phyloP scores from a whole-genome alignment of 805 yeast species.

The Candida michaelii region DNA sequence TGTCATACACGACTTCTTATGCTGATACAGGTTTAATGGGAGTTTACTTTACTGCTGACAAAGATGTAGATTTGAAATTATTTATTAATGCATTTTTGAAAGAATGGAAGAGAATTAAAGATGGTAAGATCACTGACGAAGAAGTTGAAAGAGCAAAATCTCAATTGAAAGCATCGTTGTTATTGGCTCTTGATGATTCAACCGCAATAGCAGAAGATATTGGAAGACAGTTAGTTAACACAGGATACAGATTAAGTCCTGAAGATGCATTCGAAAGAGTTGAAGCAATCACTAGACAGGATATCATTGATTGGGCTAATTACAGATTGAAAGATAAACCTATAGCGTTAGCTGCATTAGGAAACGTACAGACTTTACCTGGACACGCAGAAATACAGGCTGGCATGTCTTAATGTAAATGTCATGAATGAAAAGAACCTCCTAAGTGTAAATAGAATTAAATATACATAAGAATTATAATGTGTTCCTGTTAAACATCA shows the following conservation, averaged over 20 bases:
- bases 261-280: constrained; percentile 75
- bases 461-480: neutral
- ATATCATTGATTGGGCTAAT: constrained; percentile 86
- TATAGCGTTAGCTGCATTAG: constrained; percentile 87
- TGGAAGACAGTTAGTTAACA: constrained; percentile 94
- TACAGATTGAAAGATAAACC: constrained; percentile 75
- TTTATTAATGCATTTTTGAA: constrained; percentile 72
- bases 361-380: constrained; percentile 74
- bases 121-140: constrained; percentile 72
- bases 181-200: constrained; percentile 88
- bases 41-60: constrained; percentile 84
- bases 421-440: too few relatives aligned
- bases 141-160: constrained; percentile 95
- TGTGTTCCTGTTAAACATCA: neutral
- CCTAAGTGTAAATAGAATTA: neutral
- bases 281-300: constrained; percentile 72
- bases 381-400: constrained; percentile 54
- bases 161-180: constrained; percentile 87
- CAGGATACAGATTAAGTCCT: constrained; percentile 76
- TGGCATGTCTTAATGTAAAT: too few relatives aligned
- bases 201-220: constrained; percentile 97
- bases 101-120: constrained; percentile 87
- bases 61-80: constrained; percentile 60
- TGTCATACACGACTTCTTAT: constrained; percentile 96
- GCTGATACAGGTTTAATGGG: constrained; percentile 99